phyloP scores from a whole-genome alignment of 2,329 filamentous ascomycete species.

The Colletotrichum theobromicola region DNA sequence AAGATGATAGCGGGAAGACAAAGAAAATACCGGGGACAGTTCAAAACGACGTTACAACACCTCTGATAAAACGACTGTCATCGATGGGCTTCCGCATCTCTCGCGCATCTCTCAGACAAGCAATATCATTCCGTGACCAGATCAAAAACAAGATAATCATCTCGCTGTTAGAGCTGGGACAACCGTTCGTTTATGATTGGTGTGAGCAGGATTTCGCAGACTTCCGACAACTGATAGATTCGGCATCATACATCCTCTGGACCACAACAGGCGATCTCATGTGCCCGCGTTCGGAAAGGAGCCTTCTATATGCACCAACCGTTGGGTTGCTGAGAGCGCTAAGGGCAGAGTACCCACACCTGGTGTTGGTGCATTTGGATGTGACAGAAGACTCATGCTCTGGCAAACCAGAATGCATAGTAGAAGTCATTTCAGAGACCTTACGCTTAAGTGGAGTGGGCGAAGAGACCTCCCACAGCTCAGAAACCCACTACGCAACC shows the following conservation, averaged over 20 bases:
- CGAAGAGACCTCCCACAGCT: not conserved
- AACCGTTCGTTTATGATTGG: constrained; percentile 29
- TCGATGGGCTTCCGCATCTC: constrained; percentile 10
- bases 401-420: not conserved
- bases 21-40: not conserved
- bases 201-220: constrained; percentile 28
- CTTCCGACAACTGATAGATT: constrained; percentile 28
- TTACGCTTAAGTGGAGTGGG: not conserved
- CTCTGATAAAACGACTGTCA: not conserved
- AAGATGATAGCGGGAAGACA: not conserved
- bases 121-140: constrained; percentile 2
- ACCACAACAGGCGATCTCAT: constrained; percentile 28
- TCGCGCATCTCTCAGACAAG: constrained; percentile 19
- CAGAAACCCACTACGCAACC: not conserved
- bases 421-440: not conserved
- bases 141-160: constrained; percentile 27
- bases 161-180: constrained; percentile 31
- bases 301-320: not conserved
- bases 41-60: not conserved
- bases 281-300: not conserved
- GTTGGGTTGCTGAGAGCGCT: not conserved
- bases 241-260: constrained; percentile 32
- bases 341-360: not conserved
- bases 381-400: not conserved
- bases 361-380: not conserved